Percentiles rank a stretch among this genome's conserved stretches.
Conservation (phyloP, 2,329 filamentous ascomycete species). For the Fusarium setosum region DNA sequence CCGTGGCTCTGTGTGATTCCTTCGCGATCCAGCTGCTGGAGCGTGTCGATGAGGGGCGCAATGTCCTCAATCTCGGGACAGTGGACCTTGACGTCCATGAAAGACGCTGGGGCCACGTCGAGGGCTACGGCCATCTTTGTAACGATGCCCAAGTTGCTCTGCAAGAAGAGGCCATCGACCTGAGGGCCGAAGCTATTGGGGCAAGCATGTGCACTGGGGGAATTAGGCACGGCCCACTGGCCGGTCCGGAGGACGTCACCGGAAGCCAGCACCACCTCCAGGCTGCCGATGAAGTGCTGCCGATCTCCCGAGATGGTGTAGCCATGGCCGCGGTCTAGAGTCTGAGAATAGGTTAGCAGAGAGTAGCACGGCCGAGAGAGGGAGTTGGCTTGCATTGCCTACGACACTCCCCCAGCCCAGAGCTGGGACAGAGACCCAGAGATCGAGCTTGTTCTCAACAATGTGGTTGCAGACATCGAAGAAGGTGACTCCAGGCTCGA, state of each 20-base stretch:
- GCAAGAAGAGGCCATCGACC: slow-evolving; percentile 13
- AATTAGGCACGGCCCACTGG: slow-evolving; percentile 3
- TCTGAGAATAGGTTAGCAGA: slow-evolving; percentile 2
- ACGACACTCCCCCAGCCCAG: slow-evolving; percentile 13
- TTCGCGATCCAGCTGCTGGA: neutral
- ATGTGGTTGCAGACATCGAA: slow-evolving; percentile 2
- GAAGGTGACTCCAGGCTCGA: slow-evolving; percentile 12
- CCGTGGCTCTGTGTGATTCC: neutral
- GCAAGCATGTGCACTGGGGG: slow-evolving; percentile 8
- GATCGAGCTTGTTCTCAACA: neutral
- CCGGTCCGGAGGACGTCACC: slow-evolving; percentile 15
- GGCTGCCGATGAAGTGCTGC: slow-evolving; percentile 6
- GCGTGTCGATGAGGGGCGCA: slow-evolving; percentile 1
- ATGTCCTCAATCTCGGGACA: slow-evolving; percentile 1
- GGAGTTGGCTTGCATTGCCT: slow-evolving; percentile 4
- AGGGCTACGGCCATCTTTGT: slow-evolving; percentile 4
- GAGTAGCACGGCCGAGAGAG: neutral
- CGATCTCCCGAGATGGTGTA: slow-evolving; percentile 2
- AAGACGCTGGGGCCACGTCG: neutral
- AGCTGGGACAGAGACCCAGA: neutral
- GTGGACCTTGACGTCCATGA: slow-evolving; percentile 1
- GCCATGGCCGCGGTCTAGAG: slow-evolving; percentile 11
- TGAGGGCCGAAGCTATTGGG: slow-evolving; percentile 3
- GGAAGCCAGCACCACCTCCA: slow-evolving; percentile 8
- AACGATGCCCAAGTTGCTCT: slow-evolving; percentile 15